Base-by-base conservation (phyloP, 2,329 filamentous ascomycete species). In the Thyridium curvatum region DNA sequence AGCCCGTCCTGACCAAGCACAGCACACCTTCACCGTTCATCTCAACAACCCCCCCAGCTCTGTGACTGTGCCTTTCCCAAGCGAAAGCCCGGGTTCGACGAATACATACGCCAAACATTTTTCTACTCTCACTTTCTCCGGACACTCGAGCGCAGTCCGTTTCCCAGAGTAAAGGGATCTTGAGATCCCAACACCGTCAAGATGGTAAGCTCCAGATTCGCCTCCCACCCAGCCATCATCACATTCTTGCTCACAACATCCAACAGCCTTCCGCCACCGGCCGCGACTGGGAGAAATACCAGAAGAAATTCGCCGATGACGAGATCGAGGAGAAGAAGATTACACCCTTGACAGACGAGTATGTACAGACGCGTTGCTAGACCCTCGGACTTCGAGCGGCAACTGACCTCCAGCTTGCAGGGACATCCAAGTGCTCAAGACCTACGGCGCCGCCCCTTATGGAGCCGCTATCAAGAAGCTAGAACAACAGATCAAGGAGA, bases 251-350 rank as follows among this genome's bases (percentile, higher is more conserved):
- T 47, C 35, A 47, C 51, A 57, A 12, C 9, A 15, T 21, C 59
- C 71, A 53, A 62, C 79, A 96, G 90, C 90, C 90, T 76, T 91
- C 86, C 72, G 91, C 93, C 66, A 94, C 85, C 56, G 93, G 93
- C 62, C 70, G 77, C 66, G 87, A 80, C 77, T 98, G 93, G 93
- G 93, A 98, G 77, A 97, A 97, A 74, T 97, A 95, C 76, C 79
- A 86, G 71, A 96, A 97, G 77, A 90, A 83, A 60, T 98, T 87
- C 60, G 91, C 84, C 59, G 93, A 98, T 59, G 93, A 98, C 56
- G 93, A 97, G 64, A 74, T 90, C 65, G 89, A 94, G 63, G 93
- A 98, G 77, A 98, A 98, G 84, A 98, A 98, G 80, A 98, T 98
- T 61, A 91, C 89, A 44, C 93, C 93, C 50, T 73, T 98, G 46